Evolutionary conservation across 768 basidiomycete genomes (phyloP), one percentile per base, ranked within the genome.

Genomic region (Suillus brevipes): DNA sequence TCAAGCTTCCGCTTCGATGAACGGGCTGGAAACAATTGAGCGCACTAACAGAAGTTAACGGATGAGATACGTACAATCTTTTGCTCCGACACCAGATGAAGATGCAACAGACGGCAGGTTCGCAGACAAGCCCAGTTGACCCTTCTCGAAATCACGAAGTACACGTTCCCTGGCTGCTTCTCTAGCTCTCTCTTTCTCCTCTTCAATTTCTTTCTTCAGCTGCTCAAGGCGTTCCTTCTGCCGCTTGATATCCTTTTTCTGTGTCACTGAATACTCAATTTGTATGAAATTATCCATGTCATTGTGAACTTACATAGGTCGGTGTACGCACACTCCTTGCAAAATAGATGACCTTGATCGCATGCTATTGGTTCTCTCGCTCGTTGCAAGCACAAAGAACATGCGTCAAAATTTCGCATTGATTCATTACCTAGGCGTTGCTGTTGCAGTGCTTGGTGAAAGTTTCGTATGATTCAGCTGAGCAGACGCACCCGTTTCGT

Each of bases 181-280:
- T 68, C 86, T 83, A 0, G 87, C 92, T 37, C 82, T 79, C n/a
- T 81, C 78, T 60, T 86, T 87, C 76, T 97, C 94, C 58, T 85
- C 87, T 70, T 92, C 92, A n/a, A 88, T 90, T 66, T 95, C 92
- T 62, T 81, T 84, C 74, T 86, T 89, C 72, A 95, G 79, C 0
- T 82, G 80, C 64, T 91, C 92, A 37, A 99, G 79, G 63, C 86
- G 85, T 18, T 84, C 85, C 73, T 95, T 94, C 77, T 97, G 94
- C n/a, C 85, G 82, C 77, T 97, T 95, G 68, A 99, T 95, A 67
- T 93, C 91, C 68, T 90, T 91, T 78, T 95, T 96, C 82, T 99
- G 97, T 34, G 83, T 80, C 69, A 97, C 92, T 93, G 71, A 37
- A 65, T 47, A 66, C n/a, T 56, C 57, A 38, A 49, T 60, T 74